Base-by-base conservation (phyloP, 2,329 filamentous ascomycete species). In the Ophioceras dolichostomum region DNA sequence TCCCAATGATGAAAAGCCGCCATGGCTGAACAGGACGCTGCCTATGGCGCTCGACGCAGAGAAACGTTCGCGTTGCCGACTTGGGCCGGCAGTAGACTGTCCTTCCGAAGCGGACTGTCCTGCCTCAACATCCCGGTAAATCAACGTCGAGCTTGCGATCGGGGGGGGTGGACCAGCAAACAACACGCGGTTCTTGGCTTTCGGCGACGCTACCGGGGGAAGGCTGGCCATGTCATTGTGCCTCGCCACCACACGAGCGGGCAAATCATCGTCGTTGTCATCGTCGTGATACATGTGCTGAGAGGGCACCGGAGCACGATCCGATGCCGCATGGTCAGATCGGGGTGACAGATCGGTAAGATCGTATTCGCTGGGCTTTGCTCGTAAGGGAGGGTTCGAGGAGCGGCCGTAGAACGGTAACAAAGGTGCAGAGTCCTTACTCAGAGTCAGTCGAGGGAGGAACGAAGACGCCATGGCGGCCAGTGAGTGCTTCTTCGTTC, bases 81-180 rank as follows among this genome's bases (percentile, higher is more conserved):
- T 34, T 16, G n/a, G n/a, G n/a, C n/a, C n/a, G n/a, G n/a, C n/a
- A n/a, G n/a, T n/a, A n/a, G n/a, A n/a, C n/a, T n/a, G n/a, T n/a
- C 22, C 39, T 9, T 27, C 29, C 13, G 27, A 29, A 18, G 38
- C 34, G 10, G 41, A 34, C 13, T 29, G 26, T 10, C 40, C 39
- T 6, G 52, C 53, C 28, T 56, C 54, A 17, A 51, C 49, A 13
- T 58, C 54, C 16, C 50, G 44, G 39, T 56, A 55, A 3, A 64
- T n/a, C 16, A 64, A 40, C 3, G 59, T 54, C 0, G 68, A 69
- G 5, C 53, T 45, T 2, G 64, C 59, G 39, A 73, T 71, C 4
- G 68, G 68, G 1, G 68, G 66, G 0, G 68, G 68, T 0, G 68
- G 68, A 1, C 67, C 66, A 3, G 55, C 48, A 39, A 71, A 72